Conservation (phyloP, 2,329 filamentous ascomycete genomes). For the Hirsutella rhossiliensis region DNA sequence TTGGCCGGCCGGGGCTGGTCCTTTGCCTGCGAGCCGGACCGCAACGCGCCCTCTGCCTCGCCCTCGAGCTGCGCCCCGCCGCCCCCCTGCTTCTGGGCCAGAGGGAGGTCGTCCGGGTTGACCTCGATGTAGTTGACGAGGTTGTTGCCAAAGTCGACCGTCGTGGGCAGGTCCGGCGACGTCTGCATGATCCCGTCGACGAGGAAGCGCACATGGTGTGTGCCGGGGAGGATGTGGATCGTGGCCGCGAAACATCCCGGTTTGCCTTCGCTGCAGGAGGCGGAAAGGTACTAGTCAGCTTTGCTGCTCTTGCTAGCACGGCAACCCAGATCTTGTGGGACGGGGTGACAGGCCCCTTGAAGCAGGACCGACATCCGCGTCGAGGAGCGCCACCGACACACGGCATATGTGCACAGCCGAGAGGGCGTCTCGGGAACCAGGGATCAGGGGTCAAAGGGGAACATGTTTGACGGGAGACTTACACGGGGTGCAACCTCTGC, state of each 20-base stretch:
- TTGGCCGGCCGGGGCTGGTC: conserved; percentile 31
- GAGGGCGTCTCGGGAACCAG: not conserved
- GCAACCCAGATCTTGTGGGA: not conserved
- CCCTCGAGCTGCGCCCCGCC: conserved; percentile 5
- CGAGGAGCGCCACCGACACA: not conserved
- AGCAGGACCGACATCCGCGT: not conserved
- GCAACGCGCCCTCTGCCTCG: conserved; percentile 1
- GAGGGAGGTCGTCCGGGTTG: conserved; percentile 56
- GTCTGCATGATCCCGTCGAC: conserved; percentile 91
- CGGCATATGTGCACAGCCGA: conserved; percentile 1
- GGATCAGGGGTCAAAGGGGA: not conserved
- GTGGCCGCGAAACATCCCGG: conserved; percentile 61
- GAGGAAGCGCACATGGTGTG: conserved; percentile 92
- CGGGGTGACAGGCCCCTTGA: not conserved
- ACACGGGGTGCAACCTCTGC: conserved; percentile 77
- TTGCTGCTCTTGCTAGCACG: not conserved
- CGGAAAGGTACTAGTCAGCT: not conserved
- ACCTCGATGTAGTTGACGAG: conserved; percentile 98
- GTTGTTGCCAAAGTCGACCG: conserved; percentile 95
- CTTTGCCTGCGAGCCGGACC: conserved; percentile 17
- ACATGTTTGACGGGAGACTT: conserved; percentile 30
- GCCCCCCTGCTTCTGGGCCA: conserved; percentile 15
- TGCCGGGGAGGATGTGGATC: conserved; percentile 79
- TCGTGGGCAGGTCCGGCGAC: conserved; percentile 76
- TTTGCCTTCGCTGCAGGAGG: conserved; percentile 32